phyloP scores from a whole-genome alignment of 371 early-diverging fungal genomes.

The Syncephalastrum racemosum region DNA sequence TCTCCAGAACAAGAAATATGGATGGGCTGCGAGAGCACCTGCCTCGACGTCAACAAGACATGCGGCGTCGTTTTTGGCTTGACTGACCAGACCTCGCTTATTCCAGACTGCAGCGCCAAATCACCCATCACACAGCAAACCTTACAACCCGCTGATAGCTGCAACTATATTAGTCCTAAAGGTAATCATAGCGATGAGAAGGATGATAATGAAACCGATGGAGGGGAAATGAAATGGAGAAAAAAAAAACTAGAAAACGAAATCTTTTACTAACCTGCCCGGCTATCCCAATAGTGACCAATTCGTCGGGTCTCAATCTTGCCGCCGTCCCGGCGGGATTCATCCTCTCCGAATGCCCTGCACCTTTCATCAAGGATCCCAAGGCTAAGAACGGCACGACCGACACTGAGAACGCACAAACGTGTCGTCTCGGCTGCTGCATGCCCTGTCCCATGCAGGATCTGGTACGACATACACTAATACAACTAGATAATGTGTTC shows the following conservation, averaged over 20 bases:
- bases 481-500: slow-evolving; percentile 15
- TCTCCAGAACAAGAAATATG: slow-evolving; percentile 13
- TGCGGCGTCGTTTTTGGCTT: slow-evolving; percentile 42
- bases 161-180: slow-evolving; percentile 38
- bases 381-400: slow-evolving; percentile 19
- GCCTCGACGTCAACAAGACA: slow-evolving; percentile 26
- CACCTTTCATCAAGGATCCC: slow-evolving; percentile 42
- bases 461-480: slow-evolving; percentile 16
- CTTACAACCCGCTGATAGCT: slow-evolving; percentile 37
- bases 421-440: slow-evolving; percentile 39
- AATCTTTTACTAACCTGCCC: too few relatives aligned
- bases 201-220: background rate
- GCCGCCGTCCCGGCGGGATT: slow-evolving; percentile 28
- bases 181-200: background rate
- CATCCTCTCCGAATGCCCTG: slow-evolving; percentile 32
- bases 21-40: slow-evolving; percentile 53
- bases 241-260: background rate
- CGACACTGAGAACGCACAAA: slow-evolving; percentile 12
- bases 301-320: slow-evolving; percentile 14
- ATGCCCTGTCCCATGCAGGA: slow-evolving; percentile 46
- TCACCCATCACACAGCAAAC: slow-evolving; percentile 25
- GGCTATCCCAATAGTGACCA: background rate
- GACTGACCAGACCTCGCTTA: slow-evolving; percentile 25
- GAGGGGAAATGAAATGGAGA: slow-evolving; percentile 2
- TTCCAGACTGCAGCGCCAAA: slow-evolving; percentile 49